Conservation (phyloP, 495 filamentous ascomycete genomes). For the Evansstolkia leycettana region DNA sequence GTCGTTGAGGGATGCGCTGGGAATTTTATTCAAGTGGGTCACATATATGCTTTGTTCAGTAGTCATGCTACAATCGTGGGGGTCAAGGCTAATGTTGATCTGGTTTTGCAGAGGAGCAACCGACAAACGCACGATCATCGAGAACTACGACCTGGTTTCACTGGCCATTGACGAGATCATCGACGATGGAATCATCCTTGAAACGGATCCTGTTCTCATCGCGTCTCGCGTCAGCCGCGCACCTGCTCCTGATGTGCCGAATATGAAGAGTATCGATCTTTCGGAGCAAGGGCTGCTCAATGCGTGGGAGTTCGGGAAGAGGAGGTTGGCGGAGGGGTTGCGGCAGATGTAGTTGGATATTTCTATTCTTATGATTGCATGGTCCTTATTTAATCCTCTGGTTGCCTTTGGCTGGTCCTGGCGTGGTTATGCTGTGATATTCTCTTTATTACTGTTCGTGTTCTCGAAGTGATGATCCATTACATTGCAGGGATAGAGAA, state of each 20-base stretch:
- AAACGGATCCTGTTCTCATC: constrained; percentile 90
- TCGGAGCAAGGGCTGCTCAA: constrained; percentile 94
- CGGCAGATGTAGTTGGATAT: constrained; percentile 46
- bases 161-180: constrained; percentile 92
- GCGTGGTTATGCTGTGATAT: constrained; percentile 16
- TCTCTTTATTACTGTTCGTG: constrained; percentile 9
- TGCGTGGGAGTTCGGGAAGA: constrained; percentile 88
- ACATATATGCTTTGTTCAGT: background rate
- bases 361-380: constrained; percentile 9
- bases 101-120: constrained; percentile 61
- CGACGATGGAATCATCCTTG: constrained; percentile 92
- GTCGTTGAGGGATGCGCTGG: constrained; percentile 76
- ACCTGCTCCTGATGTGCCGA: constrained; percentile 78
- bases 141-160: constrained; percentile 91
- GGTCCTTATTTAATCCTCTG: constrained; percentile 10
- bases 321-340: constrained; percentile 81
- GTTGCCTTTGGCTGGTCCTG: constrained; percentile 31
- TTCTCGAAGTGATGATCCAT: too few species aligned
- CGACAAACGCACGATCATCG: constrained; percentile 93
- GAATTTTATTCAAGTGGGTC: constrained; percentile 80
- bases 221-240: constrained; percentile 82
- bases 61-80: constrained; percentile 1
- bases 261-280: constrained; percentile 85
- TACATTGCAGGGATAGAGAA: too few species aligned
- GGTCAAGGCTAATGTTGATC: constrained; percentile 3